phyloP scores from a whole-genome alignment of 2,329 filamentous ascomycete genomes.

The Aciculosporium take region DNA sequence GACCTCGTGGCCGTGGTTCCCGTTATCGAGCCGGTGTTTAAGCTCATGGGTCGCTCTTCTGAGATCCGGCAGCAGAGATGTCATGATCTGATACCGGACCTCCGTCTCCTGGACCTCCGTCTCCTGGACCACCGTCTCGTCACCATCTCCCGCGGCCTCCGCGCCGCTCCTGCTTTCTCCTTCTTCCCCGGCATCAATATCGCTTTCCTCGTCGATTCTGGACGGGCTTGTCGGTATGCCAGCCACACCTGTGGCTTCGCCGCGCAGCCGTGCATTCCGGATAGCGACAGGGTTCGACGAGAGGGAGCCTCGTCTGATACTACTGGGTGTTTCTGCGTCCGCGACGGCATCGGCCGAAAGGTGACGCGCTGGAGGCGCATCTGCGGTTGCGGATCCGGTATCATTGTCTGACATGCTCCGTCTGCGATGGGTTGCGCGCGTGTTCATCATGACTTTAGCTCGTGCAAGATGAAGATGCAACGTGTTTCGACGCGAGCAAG shows the following conservation, averaged over 20 bases:
- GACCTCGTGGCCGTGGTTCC: background rate
- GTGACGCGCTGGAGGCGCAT: background rate
- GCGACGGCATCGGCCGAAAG: background rate
- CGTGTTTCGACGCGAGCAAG: too few relatives aligned
- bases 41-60: constrained; percentile 3
- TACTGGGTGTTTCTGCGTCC: background rate
- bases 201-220: background rate
- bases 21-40: constrained; percentile 2
- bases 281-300: background rate
- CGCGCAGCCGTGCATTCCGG: constrained; percentile 2
- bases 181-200: constrained; percentile 1
- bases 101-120: background rate
- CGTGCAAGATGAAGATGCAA: too few relatives aligned
- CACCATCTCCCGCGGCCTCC: background rate
- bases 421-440: background rate
- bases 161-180: too few relatives aligned
- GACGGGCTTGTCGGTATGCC: background rate
- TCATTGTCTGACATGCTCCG: background rate
- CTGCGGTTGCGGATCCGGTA: background rate
- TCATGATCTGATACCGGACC: background rate
- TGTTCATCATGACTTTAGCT: background rate
- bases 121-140: background rate
- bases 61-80: constrained; percentile 1
- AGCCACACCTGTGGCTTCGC: background rate
- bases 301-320: background rate